Evolutionary conservation across 2,329 filamentous ascomycete genomes (phyloP).

Genomic region (Fusarium circinatum): DNA sequence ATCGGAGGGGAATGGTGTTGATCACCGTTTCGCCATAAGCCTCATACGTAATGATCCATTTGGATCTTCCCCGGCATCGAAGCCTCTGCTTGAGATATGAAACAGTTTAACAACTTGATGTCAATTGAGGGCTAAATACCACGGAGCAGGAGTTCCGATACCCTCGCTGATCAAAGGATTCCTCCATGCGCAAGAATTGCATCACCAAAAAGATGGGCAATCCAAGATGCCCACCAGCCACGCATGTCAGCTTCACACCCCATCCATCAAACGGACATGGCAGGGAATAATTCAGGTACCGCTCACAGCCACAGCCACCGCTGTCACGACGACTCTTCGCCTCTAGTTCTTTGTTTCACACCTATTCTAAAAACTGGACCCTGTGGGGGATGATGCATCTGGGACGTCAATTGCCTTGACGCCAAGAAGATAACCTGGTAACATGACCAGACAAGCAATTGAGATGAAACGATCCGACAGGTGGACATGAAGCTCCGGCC

Average conservation of each 20-base stretch:
- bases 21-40: background rate
- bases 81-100: no score
- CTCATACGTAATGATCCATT: background rate
- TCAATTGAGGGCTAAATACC: background rate
- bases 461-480: background rate
- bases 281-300: slow-evolving; percentile 15
- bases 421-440: background rate
- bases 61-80: no score
- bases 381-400: background rate
- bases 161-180: background rate
- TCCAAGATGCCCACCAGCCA: background rate
- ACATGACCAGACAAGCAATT: background rate
- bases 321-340: background rate
- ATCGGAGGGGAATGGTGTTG: background rate
- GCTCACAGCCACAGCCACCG: background rate
- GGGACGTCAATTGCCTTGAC: background rate
- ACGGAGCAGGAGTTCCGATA: background rate
- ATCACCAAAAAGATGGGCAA: background rate
- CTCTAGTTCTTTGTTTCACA: background rate
- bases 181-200: background rate
- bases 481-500: background rate
- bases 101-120: background rate
- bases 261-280: background rate
- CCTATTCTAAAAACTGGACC: background rate
- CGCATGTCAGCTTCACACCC: background rate